Evolutionary conservation across 768 basidiomycete species (phyloP).

Genomic region (Hericium erinaceus): DNA sequence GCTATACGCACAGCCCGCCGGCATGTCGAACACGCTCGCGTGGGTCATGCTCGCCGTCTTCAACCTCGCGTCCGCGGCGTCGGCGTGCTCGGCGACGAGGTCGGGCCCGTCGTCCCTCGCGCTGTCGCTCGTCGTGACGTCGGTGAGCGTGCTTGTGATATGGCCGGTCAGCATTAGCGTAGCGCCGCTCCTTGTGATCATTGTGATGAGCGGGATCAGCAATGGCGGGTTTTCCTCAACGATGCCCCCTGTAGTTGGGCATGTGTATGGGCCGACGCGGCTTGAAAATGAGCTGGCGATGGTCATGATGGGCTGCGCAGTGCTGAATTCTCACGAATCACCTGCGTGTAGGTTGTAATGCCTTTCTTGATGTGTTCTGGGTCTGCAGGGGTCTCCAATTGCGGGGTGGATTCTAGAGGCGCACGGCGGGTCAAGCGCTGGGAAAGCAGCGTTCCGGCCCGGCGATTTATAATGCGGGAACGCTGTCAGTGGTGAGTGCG

Average conservation of each 20-base stretch:
- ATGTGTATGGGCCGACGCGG: conserved; percentile 19
- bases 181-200: conserved; percentile 17
- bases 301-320: conserved; percentile 22
- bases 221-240: conserved; percentile 22
- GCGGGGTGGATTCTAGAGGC: conserved; percentile 21
- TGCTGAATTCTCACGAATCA: too few species aligned
- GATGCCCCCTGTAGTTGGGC: conserved; percentile 22
- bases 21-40: conserved; percentile 15
- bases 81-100: conserved; percentile 19
- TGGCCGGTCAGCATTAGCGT: conserved; percentile 11
- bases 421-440: conserved; percentile 16
- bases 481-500: conserved; percentile 19
- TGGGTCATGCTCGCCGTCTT: conserved; percentile 24
- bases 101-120: conserved; percentile 22
- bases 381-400: conserved; percentile 20
- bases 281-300: conserved; percentile 22
- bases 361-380: not conserved
- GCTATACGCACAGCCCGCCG: conserved; percentile 22
- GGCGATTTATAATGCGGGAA: conserved; percentile 23
- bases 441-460: conserved; percentile 20
- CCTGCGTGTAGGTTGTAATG: too few species aligned
- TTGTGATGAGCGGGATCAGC: conserved; percentile 13
- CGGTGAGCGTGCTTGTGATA: conserved; percentile 21
- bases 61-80: conserved; percentile 25
- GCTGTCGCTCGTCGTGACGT: conserved; percentile 20